Conservation (phyloP, 768 basidiomycete species). For the Tulasnella calospora region DNA sequence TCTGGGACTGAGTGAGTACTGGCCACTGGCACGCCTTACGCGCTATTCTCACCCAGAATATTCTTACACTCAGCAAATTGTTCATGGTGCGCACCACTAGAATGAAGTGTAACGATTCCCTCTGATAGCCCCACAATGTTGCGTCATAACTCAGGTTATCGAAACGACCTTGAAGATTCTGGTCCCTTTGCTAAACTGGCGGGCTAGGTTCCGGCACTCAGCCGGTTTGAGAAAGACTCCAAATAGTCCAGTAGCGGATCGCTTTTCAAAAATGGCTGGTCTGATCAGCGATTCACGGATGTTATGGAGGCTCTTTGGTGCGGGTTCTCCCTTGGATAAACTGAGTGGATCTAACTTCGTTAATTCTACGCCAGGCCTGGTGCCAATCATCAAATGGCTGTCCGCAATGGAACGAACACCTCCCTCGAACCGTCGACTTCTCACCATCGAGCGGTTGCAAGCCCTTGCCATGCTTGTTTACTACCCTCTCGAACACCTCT, state of each 20-base stretch:
- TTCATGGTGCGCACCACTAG: background rate
- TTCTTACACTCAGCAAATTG: background rate
- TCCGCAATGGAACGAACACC: slow-evolving; percentile 21
- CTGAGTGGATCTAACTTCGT: background rate
- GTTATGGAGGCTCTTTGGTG: slow-evolving; percentile 77
- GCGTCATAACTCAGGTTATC: slow-evolving; percentile 48
- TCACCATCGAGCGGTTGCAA: slow-evolving; percentile 32
- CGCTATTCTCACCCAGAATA: background rate
- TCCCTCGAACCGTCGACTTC: slow-evolving; percentile 14
- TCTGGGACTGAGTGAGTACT: slow-evolving; percentile 76
- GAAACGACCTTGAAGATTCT: slow-evolving; percentile 70
- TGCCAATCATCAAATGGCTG: slow-evolving; percentile 27
- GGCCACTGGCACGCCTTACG: background rate
- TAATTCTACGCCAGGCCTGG: slow-evolving; percentile 13
- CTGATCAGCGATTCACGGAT: slow-evolving; percentile 64
- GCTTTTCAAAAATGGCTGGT: slow-evolving; percentile 51
- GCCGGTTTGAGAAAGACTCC: slow-evolving; percentile 49
- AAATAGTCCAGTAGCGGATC: slow-evolving; percentile 37
- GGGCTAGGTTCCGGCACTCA: slow-evolving; percentile 64
- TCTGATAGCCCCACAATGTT: background rate
- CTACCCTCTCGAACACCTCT: slow-evolving; percentile 36
- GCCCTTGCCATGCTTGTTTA: slow-evolving; percentile 35
- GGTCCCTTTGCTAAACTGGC: slow-evolving; percentile 57
- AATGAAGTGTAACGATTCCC: background rate
- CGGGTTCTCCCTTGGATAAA: slow-evolving; percentile 31